Conservation (phyloP, 257 asterid species). For the Nicotiana obtusifolia region DNA sequence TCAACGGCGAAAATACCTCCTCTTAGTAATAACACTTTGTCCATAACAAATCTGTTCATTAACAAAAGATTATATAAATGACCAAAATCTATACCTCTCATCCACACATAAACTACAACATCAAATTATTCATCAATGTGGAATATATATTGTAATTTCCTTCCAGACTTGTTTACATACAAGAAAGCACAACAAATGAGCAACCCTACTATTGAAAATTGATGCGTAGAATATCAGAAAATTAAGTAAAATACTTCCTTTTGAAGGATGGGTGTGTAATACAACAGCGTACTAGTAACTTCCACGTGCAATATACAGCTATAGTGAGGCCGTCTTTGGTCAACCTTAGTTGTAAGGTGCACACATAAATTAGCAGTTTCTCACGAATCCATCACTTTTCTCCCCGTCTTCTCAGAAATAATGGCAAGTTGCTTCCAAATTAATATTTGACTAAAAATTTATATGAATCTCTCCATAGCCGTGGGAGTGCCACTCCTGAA, state of each 20-base stretch:
- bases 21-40: too few relatives aligned
- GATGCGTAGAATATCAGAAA: background rate
- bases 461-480: too few relatives aligned
- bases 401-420: too few relatives aligned
- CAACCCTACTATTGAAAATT: background rate
- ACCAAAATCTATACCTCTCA: background rate
- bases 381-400: too few relatives aligned
- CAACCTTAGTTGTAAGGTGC: too few relatives aligned
- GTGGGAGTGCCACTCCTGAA: too few relatives aligned
- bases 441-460: too few relatives aligned
- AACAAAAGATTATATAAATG: background rate
- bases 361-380: too few relatives aligned
- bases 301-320: background rate
- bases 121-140: background rate
- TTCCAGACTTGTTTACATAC: background rate
- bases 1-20: too few relatives aligned
- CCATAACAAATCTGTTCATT: too few relatives aligned
- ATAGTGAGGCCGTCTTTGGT: background rate
- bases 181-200: background rate
- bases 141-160: background rate
- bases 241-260: background rate
- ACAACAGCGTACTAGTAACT: background rate
- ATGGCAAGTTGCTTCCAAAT: too few relatives aligned
- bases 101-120: background rate
- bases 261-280: background rate